These are phyloP conservation scores for Populus trichocarpa DNA, from an alignment of 441 rosid species.

Conservation along the genomic window DNA sequence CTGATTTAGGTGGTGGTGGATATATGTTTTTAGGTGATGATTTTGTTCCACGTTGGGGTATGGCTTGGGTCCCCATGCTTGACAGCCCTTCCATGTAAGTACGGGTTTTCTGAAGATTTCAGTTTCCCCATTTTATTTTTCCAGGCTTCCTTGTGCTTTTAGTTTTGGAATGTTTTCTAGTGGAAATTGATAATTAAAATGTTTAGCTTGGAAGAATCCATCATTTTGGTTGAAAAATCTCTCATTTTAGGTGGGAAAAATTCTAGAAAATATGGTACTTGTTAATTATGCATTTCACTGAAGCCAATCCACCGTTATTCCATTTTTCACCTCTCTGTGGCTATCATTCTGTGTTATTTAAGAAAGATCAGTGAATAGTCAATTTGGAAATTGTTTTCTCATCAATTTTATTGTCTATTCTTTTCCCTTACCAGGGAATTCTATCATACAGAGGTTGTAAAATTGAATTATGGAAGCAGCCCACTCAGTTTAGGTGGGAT, in stretches of 20 bases:
- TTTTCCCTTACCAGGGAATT: conserved; percentile 42
- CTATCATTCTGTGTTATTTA: not conserved
- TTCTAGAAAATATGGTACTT: not conserved
- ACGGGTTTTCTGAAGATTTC: conserved; percentile 6
- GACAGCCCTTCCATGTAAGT: conserved; percentile 57
- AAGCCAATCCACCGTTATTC: not conserved
- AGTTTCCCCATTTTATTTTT: not conserved
- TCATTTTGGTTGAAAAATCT: not conserved
- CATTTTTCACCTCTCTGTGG: not conserved
- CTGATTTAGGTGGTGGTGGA: conserved; percentile 56
- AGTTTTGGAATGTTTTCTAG: not conserved
- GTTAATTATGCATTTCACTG: not conserved
- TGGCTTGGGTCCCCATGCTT: conserved; percentile 85
- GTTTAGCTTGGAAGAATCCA: not conserved
- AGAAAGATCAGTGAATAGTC: not conserved
- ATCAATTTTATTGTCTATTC: conserved; percentile 10
- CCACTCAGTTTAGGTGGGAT: conserved; percentile 46
- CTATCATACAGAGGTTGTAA: conserved; percentile 53
- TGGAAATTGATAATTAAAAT: not conserved
- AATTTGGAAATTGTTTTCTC: conserved; percentile 1
- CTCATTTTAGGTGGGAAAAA: not conserved
- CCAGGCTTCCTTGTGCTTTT: not conserved
- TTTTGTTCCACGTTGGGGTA: conserved; percentile 63
- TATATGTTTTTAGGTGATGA: conserved; percentile 92
- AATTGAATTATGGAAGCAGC: conserved; percentile 59